These are phyloP conservation scores for Annulohypoxylon nitens DNA, from an alignment of 495 filamentous ascomycete species.

Conservation along the genomic window DNA sequence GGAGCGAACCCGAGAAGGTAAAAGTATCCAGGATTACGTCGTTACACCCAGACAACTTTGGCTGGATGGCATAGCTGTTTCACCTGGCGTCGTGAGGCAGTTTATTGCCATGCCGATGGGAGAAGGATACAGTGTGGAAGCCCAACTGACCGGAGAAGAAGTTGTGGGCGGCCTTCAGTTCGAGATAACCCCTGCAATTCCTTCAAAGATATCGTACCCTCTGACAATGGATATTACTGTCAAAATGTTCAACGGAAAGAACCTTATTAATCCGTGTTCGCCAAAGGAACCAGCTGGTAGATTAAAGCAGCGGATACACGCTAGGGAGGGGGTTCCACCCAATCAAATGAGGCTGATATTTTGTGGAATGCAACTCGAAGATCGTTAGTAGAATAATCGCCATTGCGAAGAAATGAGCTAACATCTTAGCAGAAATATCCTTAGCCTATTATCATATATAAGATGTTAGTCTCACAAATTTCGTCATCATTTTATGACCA, in stretches of 20 bases:
- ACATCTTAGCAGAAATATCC: background rate
- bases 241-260: background rate
- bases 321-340: background rate
- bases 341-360: background rate
- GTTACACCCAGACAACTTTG: conserved; percentile 60
- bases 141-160: conserved; percentile 62
- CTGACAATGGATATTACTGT: background rate
- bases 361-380: background rate
- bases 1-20: background rate
- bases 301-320: background rate
- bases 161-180: conserved; percentile 61
- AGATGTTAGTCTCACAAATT: background rate
- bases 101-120: conserved; percentile 62
- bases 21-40: conserved; percentile 62
- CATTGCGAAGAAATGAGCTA: background rate
- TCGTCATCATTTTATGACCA: too few species aligned
- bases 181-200: conserved; percentile 57
- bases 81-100: conserved; percentile 54
- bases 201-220: background rate
- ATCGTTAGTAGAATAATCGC: background rate
- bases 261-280: background rate
- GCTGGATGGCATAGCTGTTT: conserved; percentile 62
- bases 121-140: conserved; percentile 62
- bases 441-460: background rate
- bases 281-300: background rate